These are phyloP conservation scores for Paulownia fortunei DNA, from an alignment of 257 asterid species.

Conservation along the genomic window DNA sequence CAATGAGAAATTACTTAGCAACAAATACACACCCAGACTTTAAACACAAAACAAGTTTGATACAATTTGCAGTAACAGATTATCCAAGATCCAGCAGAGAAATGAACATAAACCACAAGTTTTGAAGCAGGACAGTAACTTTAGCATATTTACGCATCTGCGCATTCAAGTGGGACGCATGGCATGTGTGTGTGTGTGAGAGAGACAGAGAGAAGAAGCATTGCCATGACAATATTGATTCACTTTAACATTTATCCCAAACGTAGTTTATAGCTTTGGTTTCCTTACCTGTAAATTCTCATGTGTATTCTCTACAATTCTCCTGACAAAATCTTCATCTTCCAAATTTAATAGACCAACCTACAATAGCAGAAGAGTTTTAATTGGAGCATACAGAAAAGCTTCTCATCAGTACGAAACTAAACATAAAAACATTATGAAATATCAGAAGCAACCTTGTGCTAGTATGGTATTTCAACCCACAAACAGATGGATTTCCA, in stretches of 20 bases:
- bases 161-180: neutral
- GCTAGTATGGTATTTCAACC: conserved; percentile 12
- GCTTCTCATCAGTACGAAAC: conserved; percentile 14
- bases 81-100: conserved; percentile 13
- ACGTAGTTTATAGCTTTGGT: conserved; percentile 19
- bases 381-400: conserved; percentile 23
- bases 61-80: conserved; percentile 14
- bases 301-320: conserved; percentile 70
- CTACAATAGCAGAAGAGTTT: conserved; percentile 47
- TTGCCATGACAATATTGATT: neutral
- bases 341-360: conserved; percentile 93
- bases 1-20: neutral
- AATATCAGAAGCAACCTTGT: conserved; percentile 7
- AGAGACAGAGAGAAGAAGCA: neutral
- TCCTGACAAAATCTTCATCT: conserved; percentile 83
- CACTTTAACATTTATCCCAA: neutral
- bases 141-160: neutral
- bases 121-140: conserved; percentile 8
- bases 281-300: conserved; percentile 76
- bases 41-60: conserved; percentile 7
- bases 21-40: conserved; percentile 3
- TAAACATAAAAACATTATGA: conserved; percentile 2
- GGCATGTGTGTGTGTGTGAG: neutral
- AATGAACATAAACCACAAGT: conserved; percentile 23
- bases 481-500: neutral